Percentiles rank a stretch among this genome's conserved stretches.
phyloP scores from a whole-genome alignment of 306 rosid species.

The Quercus gilva region DNA sequence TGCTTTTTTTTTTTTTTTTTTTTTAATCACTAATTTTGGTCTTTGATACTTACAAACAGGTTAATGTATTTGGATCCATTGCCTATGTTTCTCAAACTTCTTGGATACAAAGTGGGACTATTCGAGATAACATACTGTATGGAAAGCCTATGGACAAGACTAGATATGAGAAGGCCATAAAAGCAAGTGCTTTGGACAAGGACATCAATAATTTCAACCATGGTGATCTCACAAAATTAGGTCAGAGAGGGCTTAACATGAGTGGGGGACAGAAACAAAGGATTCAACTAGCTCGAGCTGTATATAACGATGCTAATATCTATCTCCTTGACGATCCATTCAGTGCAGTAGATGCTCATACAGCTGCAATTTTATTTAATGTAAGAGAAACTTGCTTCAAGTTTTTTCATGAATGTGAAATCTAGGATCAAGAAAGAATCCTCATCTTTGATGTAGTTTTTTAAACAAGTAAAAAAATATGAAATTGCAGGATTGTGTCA shows the following conservation, averaged over 20 bases:
- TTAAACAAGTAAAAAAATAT: constrained; percentile 9
- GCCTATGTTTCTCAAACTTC: constrained; percentile 81
- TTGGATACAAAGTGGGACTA: constrained; percentile 89
- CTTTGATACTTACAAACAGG: constrained; percentile 33
- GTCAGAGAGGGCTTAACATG: constrained; percentile 85
- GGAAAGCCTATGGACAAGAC: constrained; percentile 63
- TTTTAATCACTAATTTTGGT: not conserved
- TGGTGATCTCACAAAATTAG: constrained; percentile 84
- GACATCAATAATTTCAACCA: constrained; percentile 59
- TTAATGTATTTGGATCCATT: constrained; percentile 48
- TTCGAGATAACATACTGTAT: constrained; percentile 65
- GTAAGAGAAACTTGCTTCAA: constrained; percentile 28
- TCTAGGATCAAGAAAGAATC: not conserved
- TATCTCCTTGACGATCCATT: constrained; percentile 82
- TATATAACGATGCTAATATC: constrained; percentile 69
- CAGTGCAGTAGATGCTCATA: constrained; percentile 87
- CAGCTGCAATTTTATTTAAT: constrained; percentile 61
- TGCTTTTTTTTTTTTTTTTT: too few species aligned
- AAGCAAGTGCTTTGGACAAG: constrained; percentile 65
- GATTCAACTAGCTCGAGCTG: constrained; percentile 86
- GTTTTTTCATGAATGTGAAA: not conserved
- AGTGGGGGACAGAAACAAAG: constrained; percentile 92
- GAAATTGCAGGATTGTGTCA: constrained; percentile 65
- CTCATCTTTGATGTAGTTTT: not conserved
- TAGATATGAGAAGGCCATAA: constrained; percentile 56